Evolutionary conservation across 2,329 filamentous ascomycete species (phyloP), one percentile per base, ranked within the genome.

Genomic region (Xylaria sp.): DNA sequence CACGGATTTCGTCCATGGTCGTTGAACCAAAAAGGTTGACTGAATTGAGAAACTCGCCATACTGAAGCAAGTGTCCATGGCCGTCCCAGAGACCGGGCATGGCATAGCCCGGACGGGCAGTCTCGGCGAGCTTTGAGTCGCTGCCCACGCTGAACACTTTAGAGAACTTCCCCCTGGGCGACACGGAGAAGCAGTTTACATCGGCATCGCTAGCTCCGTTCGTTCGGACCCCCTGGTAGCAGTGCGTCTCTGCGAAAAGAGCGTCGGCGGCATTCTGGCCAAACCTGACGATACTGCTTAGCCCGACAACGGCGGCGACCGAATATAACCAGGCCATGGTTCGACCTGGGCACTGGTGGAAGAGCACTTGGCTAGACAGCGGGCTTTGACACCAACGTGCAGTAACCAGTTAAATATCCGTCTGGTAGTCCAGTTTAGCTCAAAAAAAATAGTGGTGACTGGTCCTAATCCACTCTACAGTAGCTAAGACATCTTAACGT

Each of bases 71-170:
- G 76, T 92, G 91, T 0, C 89, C 91, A 76, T 92, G 91, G 0
- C 89, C 90, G 72, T 93, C 91, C 87, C 90, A 92, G 1, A 93
- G 81, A 0, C 90, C 90, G 0, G 91, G 91, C 31, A 91, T 86
- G 1, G 87, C 89, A 72, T 88, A 84, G 0, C 89, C 89, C 5
- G 78, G 71, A 13, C 82, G 73, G 25, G 79, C 80, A 18, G 77
- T 76, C 20, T 77, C 75, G 15, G 76, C 73, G 25, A 77, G 65
- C 8, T 72, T 74, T 0, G 76, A 78, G 9, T 75, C 76, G 18
- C 76, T 73, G 2, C 71, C 73, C 2, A 79, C 79, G n/a, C 78
- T 67, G 52, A 85, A 84, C 0, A 90, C 83, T 5, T 81, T 79
- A 0, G 80, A 80, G 72, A 91, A 89, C 13, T 80, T 78, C 0